phyloP scores from a whole-genome alignment of 2,329 filamentous ascomycete species.

The Fusarium sp. region DNA sequence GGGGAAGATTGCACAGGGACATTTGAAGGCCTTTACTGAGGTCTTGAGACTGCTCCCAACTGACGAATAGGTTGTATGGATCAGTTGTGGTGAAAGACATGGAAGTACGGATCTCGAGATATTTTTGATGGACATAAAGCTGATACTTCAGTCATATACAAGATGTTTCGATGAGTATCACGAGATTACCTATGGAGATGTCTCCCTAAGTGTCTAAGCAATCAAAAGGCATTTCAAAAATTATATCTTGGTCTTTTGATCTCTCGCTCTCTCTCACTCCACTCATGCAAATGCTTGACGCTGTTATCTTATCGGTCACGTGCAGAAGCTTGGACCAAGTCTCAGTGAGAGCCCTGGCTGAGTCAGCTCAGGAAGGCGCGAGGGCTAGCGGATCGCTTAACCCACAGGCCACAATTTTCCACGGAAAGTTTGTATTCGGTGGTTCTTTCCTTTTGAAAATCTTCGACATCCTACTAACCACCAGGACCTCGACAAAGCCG shows the following conservation, averaged over 20 bases:
- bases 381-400: constrained; percentile 49
- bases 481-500: constrained; percentile 56
- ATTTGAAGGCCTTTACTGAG: constrained; percentile 47
- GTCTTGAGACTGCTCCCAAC: constrained; percentile 42
- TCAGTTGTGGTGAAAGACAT: neutral
- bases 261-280: neutral
- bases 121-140: neutral
- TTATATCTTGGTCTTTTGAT: too few species aligned
- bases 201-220: neutral
- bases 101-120: neutral
- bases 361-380: constrained; percentile 40
- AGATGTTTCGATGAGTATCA: neutral
- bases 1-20: constrained; percentile 50
- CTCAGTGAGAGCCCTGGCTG: constrained; percentile 35
- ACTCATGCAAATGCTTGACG: neutral
- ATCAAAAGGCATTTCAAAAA: neutral
- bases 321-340: neutral
- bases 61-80: constrained; percentile 8
- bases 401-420: constrained; percentile 41
- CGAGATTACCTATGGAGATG: neutral
- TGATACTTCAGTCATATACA: neutral
- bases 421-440: constrained; percentile 24
- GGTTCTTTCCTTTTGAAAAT: constrained; percentile 32
- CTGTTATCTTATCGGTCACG: neutral
- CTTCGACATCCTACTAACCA: constrained; percentile 54